Conservation (phyloP, 257 asterid species). For the Solanum bulbocastanum region DNA sequence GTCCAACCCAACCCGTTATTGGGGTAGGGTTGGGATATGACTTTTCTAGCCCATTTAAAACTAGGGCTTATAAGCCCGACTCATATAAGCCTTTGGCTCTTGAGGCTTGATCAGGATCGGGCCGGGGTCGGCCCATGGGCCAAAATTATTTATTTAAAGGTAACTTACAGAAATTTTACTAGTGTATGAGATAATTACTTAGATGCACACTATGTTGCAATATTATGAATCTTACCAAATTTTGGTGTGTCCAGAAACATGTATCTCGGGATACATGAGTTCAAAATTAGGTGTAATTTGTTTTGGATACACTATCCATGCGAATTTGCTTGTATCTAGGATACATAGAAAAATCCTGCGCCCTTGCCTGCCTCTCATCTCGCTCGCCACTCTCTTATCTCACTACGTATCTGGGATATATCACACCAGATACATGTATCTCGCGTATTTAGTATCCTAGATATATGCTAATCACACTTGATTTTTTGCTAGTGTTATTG, state of each 20-base stretch:
- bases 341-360: background rate
- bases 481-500: background rate
- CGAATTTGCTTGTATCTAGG: background rate
- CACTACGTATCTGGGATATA: background rate
- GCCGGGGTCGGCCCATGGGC: background rate
- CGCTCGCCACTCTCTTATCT: background rate
- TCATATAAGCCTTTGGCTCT: background rate
- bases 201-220: background rate
- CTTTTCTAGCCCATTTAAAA: too few relatives aligned
- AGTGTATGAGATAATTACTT: background rate
- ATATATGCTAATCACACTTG: background rate
- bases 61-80: too few relatives aligned
- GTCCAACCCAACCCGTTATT: too few relatives aligned
- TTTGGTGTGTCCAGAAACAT: background rate
- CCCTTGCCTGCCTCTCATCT: background rate
- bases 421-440: background rate
- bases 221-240: background rate
- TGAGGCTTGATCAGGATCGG: background rate
- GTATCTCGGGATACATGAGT: background rate
- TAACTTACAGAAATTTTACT: background rate
- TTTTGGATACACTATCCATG: background rate
- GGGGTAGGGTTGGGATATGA: too few relatives aligned
- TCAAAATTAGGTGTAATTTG: background rate
- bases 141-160: too few relatives aligned
- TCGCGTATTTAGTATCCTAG: too few relatives aligned